A percentile compares a stretch with the other conserved stretches of the same genome.
Evolutionary conservation across 257 asterid species (phyloP).

Genomic region (Avicennia marina): DNA sequence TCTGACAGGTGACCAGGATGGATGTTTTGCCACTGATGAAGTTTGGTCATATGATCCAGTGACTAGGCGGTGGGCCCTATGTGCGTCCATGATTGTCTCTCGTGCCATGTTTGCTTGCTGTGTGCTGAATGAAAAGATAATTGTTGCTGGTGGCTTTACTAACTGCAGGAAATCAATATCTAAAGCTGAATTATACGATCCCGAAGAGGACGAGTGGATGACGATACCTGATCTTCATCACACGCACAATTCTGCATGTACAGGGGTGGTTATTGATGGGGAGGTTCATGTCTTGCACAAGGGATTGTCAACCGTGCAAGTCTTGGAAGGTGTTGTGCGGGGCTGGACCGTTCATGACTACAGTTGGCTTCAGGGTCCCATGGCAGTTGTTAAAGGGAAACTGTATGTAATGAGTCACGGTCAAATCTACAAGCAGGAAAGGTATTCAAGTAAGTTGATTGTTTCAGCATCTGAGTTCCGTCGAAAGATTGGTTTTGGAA

Average conservation of each 20-base stretch:
- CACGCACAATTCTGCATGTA: conserved; percentile 82
- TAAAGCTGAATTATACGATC: conserved; percentile 89
- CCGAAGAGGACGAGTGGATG: conserved; percentile 67
- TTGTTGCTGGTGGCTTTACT: conserved; percentile 95
- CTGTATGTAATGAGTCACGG: conserved; percentile 88
- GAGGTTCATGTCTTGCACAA: conserved; percentile 85
- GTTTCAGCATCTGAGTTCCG: conserved; percentile 80
- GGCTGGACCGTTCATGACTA: conserved; percentile 88
- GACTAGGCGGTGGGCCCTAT: conserved; percentile 53
- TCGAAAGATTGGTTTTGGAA: conserved; percentile 73
- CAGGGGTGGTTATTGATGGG: conserved; percentile 75
- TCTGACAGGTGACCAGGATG: conserved; percentile 89
- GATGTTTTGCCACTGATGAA: conserved; percentile 87
- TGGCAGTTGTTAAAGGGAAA: conserved; percentile 80
- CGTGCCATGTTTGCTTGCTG: conserved; percentile 99
- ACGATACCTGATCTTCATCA: conserved; percentile 85
- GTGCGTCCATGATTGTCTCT: conserved; percentile 83
- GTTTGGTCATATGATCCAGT: conserved; percentile 91
- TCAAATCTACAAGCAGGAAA: conserved; percentile 74
- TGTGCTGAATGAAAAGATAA: conserved; percentile 74
- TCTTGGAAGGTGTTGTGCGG: conserved; percentile 52
- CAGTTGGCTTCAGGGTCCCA: conserved; percentile 94
- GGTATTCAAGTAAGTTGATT: conserved; percentile 48
- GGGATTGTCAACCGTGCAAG: conserved; percentile 85
- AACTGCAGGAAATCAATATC: conserved; percentile 87